phyloP scores from a whole-genome alignment of 139 green algal species.

The Spirogloea muscicola region DNA sequence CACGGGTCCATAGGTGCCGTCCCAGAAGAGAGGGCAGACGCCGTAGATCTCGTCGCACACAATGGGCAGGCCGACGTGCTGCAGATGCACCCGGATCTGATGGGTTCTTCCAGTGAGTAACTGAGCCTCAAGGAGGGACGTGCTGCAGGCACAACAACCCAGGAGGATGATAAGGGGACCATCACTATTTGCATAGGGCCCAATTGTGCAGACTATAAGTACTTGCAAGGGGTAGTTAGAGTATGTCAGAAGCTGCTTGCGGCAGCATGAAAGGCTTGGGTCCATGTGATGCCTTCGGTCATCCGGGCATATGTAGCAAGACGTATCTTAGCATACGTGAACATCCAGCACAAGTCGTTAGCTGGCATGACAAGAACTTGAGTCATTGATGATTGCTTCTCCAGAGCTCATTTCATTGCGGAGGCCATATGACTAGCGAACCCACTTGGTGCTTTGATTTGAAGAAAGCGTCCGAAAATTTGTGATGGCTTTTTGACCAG shows the following conservation, averaged over 20 bases:
- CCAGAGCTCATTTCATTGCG: not conserved
- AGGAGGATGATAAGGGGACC: not conserved
- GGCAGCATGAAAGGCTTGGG: not conserved
- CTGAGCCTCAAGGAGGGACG: constrained; percentile 16
- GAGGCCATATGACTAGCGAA: not conserved
- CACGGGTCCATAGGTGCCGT: constrained; percentile 22
- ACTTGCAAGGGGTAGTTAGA: not conserved
- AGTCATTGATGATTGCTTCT: not conserved
- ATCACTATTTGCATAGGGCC: not conserved
- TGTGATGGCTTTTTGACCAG: constrained; percentile 3
- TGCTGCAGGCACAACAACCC: constrained; percentile 3
- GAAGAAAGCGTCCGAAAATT: not conserved
- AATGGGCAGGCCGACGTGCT: constrained; percentile 19
- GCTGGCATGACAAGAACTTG: not conserved
- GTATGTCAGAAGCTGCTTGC: not conserved
- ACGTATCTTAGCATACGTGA: not conserved
- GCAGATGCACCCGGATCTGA: constrained; percentile 43
- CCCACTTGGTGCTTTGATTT: not conserved
- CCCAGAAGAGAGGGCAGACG: constrained; percentile 2
- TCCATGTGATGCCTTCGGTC: not conserved
- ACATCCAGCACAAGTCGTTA: not conserved
- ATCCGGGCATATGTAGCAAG: not conserved
- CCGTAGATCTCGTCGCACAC: constrained; percentile 36
- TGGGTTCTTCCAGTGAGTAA: constrained; percentile 29
- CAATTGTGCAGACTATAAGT: not conserved